Evolutionary conservation across 768 basidiomycete species (phyloP).

Genomic region (Trametes meyenii): DNA sequence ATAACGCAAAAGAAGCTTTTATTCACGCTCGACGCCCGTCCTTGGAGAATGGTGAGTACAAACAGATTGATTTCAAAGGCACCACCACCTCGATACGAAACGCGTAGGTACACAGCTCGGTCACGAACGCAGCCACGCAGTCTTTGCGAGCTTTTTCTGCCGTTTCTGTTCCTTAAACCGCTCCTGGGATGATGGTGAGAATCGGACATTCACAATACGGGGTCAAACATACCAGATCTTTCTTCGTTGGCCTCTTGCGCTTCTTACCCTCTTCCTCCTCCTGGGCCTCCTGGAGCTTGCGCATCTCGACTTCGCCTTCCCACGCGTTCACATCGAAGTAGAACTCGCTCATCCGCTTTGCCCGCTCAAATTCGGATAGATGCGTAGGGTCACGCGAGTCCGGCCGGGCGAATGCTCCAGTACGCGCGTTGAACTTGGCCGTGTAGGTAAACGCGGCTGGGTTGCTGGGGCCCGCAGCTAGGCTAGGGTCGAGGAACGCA

Average conservation of each 20-base stretch:
- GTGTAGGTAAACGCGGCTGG: slow-evolving; percentile 46
- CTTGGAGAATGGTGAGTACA: neutral
- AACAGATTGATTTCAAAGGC: neutral
- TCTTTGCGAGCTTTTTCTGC: slow-evolving; percentile 84
- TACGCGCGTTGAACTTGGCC: slow-evolving; percentile 82
- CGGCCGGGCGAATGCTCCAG: slow-evolving; percentile 68
- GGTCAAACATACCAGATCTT: slow-evolving; percentile 67
- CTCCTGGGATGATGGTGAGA: slow-evolving; percentile 50
- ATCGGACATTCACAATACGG: slow-evolving; percentile 4
- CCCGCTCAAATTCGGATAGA: slow-evolving; percentile 79
- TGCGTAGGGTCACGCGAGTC: slow-evolving; percentile 76
- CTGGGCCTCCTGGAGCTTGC: slow-evolving; percentile 43
- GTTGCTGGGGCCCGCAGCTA: slow-evolving; percentile 42
- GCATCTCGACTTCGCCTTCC: slow-evolving; percentile 67
- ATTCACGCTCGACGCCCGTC: neutral
- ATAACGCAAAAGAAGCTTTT: no score
- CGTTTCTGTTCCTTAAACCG: slow-evolving; percentile 83
- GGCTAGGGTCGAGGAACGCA: slow-evolving; percentile 77
- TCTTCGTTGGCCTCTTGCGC: slow-evolving; percentile 78
- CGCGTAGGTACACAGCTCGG: neutral
- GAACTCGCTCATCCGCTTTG: slow-evolving; percentile 84
- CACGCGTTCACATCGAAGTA: slow-evolving; percentile 86
- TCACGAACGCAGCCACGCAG: slow-evolving; percentile 81
- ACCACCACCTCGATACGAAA: neutral
- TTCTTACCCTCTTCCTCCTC: slow-evolving; percentile 62